phyloP scores from a whole-genome alignment of 805 yeast species.

The Teunomyces barrocoloradensis region DNA sequence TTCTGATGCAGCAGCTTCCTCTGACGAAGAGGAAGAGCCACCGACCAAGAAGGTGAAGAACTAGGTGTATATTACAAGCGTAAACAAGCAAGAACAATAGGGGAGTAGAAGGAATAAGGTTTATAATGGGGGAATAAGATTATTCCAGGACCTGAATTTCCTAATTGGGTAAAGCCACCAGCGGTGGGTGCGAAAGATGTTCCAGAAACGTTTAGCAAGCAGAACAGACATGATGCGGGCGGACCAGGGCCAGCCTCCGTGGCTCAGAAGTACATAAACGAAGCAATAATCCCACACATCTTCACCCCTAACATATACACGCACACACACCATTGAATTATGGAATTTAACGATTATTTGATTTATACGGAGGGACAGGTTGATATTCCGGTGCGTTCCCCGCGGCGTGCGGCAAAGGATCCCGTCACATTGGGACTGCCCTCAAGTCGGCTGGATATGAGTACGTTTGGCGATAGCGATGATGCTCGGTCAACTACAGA shows the following conservation, averaged over 20 bases:
- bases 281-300: neutral
- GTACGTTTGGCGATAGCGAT: conserved; percentile 17
- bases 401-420: neutral
- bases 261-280: neutral
- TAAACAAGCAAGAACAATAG: neutral
- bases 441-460: conserved; percentile 17
- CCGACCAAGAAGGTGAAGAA: conserved; percentile 17
- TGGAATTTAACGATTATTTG: conserved; percentile 7
- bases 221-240: neutral
- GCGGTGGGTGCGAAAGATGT: neutral
- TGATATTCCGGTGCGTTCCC: neutral
- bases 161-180: conserved; percentile 2
- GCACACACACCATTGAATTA: neutral
- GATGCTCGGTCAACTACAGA: conserved; percentile 13
- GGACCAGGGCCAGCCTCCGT: neutral
- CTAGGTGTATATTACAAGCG: conserved; percentile 5
- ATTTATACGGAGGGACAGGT: neutral
- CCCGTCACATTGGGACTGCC: neutral
- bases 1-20: conserved; percentile 47
- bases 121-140: neutral
- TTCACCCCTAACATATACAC: neutral
- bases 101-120: neutral
- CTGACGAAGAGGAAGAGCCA: conserved; percentile 19
- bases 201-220: neutral
- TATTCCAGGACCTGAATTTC: neutral